Conservation (phyloP, 768 basidiomycete species). For the Naganishia onofrii region DNA sequence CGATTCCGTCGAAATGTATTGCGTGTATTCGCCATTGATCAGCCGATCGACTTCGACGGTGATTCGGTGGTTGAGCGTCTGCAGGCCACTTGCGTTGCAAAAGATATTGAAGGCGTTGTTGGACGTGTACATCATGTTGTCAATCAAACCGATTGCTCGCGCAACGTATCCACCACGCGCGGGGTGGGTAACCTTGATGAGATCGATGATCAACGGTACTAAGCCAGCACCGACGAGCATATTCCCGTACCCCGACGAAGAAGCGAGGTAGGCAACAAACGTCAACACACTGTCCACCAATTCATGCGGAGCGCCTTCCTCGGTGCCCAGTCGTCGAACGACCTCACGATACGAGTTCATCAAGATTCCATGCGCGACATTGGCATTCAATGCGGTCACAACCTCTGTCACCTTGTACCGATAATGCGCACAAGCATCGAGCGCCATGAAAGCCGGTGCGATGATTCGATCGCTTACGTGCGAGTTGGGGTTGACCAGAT, state of each 20-base stretch:
- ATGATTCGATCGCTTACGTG: conserved; percentile 70
- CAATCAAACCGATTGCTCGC: conserved; percentile 86
- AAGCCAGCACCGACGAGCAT: conserved; percentile 94
- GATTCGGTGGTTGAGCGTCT: conserved; percentile 78
- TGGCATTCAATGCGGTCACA: conserved; percentile 83
- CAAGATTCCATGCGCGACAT: conserved; percentile 90
- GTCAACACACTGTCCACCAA: conserved; percentile 71
- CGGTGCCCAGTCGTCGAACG: conserved; percentile 62
- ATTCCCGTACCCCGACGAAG: conserved; percentile 77
- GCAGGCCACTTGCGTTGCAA: conserved; percentile 77
- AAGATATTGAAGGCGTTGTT: conserved; percentile 83
- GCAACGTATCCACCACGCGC: conserved; percentile 71
- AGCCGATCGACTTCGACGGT: conserved; percentile 57
- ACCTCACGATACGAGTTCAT: conserved; percentile 84
- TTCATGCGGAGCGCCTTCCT: conserved; percentile 46
- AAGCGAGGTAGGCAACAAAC: conserved; percentile 82
- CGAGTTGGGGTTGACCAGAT: conserved; percentile 68
- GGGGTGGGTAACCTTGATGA: conserved; percentile 73
- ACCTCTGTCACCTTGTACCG: conserved; percentile 80
- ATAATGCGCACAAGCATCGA: conserved; percentile 86
- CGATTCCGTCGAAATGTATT: conserved; percentile 58
- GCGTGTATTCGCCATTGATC: not conserved
- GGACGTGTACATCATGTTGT: conserved; percentile 86
- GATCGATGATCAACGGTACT: conserved; percentile 80
- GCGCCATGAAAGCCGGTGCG: conserved; percentile 78